Conservation (phyloP, 805 yeast species). For the Ogataea degrootiae region DNA sequence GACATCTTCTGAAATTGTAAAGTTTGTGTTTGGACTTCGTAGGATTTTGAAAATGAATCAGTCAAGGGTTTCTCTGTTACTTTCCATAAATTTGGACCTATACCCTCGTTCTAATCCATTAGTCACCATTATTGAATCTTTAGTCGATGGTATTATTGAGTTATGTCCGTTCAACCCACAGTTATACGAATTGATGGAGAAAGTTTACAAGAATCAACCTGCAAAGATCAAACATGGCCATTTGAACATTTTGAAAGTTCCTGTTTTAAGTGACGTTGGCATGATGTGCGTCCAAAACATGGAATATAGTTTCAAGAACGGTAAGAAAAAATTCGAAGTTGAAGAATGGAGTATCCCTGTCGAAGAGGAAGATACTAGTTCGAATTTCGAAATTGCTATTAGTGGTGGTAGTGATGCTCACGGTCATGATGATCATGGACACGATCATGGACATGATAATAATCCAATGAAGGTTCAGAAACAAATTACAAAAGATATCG, state of each 20-base stretch:
- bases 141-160: constrained; percentile 65
- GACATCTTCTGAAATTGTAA: constrained; percentile 44
- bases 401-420: background rate
- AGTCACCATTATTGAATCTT: constrained; percentile 48
- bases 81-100: constrained; percentile 63
- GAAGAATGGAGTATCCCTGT: constrained; percentile 98
- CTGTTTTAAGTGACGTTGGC: constrained; percentile 71
- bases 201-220: constrained; percentile 67
- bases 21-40: constrained; percentile 58
- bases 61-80: constrained; percentile 36
- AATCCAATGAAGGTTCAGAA: constrained; percentile 3
- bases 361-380: constrained; percentile 61
- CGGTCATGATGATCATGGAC: background rate
- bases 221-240: constrained; percentile 81
- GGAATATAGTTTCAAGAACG: constrained; percentile 84
- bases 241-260: constrained; percentile 68
- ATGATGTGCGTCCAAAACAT: constrained; percentile 68
- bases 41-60: constrained; percentile 44
- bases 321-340: constrained; percentile 77
- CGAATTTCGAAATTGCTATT: background rate
- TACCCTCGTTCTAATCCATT: constrained; percentile 51
- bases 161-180: constrained; percentile 80
- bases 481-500: constrained; percentile 4
- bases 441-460: background rate
- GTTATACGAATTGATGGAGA: constrained; percentile 59